These are phyloP conservation scores for Magnaporthiopsis rhizophila DNA, from an alignment of 2,329 filamentous ascomycete genomes.

Conservation along the genomic window DNA sequence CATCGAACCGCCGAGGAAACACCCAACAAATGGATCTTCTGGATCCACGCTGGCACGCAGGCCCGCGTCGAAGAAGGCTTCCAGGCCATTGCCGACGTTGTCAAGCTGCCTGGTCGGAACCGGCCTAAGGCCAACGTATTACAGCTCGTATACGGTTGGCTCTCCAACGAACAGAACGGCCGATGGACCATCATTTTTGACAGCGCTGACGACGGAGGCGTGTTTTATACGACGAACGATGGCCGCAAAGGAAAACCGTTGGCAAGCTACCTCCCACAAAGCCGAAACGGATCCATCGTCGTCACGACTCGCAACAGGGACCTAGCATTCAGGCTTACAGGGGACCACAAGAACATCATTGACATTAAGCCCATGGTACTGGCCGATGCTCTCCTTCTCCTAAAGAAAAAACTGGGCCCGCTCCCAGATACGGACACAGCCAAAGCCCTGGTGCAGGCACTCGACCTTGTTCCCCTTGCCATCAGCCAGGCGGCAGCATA, in stretches of 20 bases:
- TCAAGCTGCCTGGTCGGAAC: slow-evolving; percentile 19
- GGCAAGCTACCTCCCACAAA: neutral
- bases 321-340: neutral
- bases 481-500: slow-evolving; percentile 14
- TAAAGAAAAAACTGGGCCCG: neutral
- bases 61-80: slow-evolving; percentile 25
- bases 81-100: slow-evolving; percentile 20
- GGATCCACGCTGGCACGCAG: slow-evolving; percentile 23
- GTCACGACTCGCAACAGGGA: slow-evolving; percentile 3
- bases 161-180: slow-evolving; percentile 20
- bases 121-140: slow-evolving; percentile 17
- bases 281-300: slow-evolving; percentile 3
- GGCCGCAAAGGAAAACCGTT: neutral
- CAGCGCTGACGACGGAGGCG: slow-evolving; percentile 24
- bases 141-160: slow-evolving; percentile 22
- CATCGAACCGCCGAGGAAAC: slow-evolving; percentile 9
- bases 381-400: neutral
- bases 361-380: neutral
- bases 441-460: slow-evolving; percentile 17
- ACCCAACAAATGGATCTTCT: slow-evolving; percentile 21
- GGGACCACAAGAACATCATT: neutral
- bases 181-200: slow-evolving; percentile 29
- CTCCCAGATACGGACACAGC: neutral
- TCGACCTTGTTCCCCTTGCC: slow-evolving; percentile 25
- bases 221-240: slow-evolving; percentile 15